Evolutionary conservation across 495 filamentous ascomycete genomes (phyloP), one percentile per base, ranked within the genome.

Genomic region (Cairneyella variabilis): DNA sequence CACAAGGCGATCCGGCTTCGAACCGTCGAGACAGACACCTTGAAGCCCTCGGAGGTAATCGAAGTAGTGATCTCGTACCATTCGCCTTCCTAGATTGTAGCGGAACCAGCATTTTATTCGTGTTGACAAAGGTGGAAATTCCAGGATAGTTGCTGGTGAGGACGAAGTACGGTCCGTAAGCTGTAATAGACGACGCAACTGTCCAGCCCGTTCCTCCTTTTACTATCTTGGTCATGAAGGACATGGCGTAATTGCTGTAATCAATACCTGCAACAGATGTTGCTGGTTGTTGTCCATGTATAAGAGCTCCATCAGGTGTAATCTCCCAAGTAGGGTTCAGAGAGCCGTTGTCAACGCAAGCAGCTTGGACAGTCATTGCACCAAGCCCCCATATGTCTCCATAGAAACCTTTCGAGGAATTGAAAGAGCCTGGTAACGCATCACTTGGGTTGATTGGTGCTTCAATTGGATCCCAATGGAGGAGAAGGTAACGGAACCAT

Each of bases 1-100:
- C 14, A 53, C 18, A 16, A 53, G 39, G 3, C 50, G 37, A 27
- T 53, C 50, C 8, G 38, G 32, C 21, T 70, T 67, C 14, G 56
- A 57, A 26, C 66, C 64, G 26, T 64, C 66, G 9, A 61, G 59
- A 39, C 66, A 36, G 69, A 65, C 9, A 55, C 53, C 0, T 68
- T 46, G 5, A 63, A 54, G n/a, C 49, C 51, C 1, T 22, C 20
- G 3, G 57, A 57, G 3, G 57, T 63, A 49, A 71, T 49, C 2
- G 48, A 32, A 3, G 48, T 26, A 1, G 17, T 51, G 3, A 51
- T 28, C 5, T 16, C 18, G 23, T 51, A 51, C 48, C 36, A 51
- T n/a, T 3, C 17, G 23, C 18, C 12, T 27, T 51, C 22, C 8
- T 26, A 11, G 21, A 40, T 41, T 2, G 48, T 21, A 11, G 41